Conservation (phyloP, 1,284 basidiomycete genomes). For the Vanrija pseudolonga region DNA sequence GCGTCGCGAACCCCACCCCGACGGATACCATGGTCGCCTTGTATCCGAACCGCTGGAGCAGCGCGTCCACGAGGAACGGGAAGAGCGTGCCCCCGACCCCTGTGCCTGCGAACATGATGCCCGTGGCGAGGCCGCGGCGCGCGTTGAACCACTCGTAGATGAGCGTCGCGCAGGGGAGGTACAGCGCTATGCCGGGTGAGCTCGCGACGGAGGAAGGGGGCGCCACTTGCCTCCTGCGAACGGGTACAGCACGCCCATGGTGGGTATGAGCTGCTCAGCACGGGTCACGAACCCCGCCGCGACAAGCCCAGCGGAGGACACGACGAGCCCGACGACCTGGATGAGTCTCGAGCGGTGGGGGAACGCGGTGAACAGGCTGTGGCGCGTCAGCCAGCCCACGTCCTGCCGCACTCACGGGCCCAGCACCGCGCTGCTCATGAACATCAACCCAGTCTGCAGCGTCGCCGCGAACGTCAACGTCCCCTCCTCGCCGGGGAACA, state of each 20-base stretch:
- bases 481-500: slow-evolving; percentile 21
- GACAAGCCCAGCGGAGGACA: slow-evolving; percentile 24
- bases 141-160: slow-evolving; percentile 44
- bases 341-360: slow-evolving; percentile 22
- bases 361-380: slow-evolving; percentile 26
- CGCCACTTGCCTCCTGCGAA: slow-evolving; percentile 26
- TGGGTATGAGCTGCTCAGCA: slow-evolving; percentile 43
- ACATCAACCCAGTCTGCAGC: slow-evolving; percentile 41
- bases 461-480: slow-evolving; percentile 38
- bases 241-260: slow-evolving; percentile 40
- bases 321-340: slow-evolving; percentile 25
- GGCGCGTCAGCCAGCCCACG: background rate
- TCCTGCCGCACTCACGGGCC: slow-evolving; percentile 32
- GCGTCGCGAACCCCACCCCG: slow-evolving; percentile 28
- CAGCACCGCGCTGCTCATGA: slow-evolving; percentile 31
- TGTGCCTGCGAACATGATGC: slow-evolving; percentile 43
- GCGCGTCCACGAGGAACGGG: slow-evolving; percentile 36
- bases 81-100: slow-evolving; percentile 42
- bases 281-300: slow-evolving; percentile 27
- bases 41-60: slow-evolving; percentile 39
- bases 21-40: slow-evolving; percentile 40
- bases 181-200: slow-evolving; percentile 10
- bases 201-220: background rate
- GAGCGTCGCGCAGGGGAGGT: slow-evolving; percentile 40
- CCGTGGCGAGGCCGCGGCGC: slow-evolving; percentile 38